Conservation (phyloP, 768 basidiomycete species). For the Hirschioporus abietinus region DNA sequence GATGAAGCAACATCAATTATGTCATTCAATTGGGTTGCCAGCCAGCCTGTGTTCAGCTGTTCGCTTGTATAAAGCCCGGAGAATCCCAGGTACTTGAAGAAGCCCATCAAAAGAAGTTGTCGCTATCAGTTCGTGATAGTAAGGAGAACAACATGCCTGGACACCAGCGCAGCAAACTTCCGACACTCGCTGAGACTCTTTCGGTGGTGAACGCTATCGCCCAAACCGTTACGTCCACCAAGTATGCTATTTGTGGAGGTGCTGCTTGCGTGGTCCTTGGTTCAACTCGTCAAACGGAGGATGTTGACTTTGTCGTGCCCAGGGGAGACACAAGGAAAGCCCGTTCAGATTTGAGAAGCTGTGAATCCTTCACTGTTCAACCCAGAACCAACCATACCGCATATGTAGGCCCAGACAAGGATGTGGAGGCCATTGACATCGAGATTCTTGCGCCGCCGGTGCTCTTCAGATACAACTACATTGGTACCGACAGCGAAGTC, state of each 20-base stretch:
- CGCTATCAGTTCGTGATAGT: neutral
- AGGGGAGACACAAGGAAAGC: neutral
- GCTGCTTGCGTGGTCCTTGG: slow-evolving; percentile 1
- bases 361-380: neutral
- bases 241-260: slow-evolving; percentile 1
- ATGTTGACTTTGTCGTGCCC: neutral
- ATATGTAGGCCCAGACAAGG: neutral
- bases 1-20: too few species aligned
- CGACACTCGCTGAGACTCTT: neutral
- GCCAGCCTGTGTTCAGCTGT: too few species aligned
- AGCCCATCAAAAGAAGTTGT: too few species aligned
- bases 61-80: too few species aligned
- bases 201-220: neutral
- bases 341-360: neutral
- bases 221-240: neutral
- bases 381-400: slow-evolving; percentile 1
- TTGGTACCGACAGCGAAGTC: neutral
- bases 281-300: neutral
- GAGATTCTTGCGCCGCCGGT: neutral
- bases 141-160: neutral
- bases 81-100: too few species aligned
- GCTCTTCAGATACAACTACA: slow-evolving; percentile 5
- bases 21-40: too few species aligned
- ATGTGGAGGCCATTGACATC: neutral
- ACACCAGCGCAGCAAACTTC: neutral